phyloP scores from a whole-genome alignment of 2,329 filamentous ascomycete species.

The Aspergillus sp. region DNA sequence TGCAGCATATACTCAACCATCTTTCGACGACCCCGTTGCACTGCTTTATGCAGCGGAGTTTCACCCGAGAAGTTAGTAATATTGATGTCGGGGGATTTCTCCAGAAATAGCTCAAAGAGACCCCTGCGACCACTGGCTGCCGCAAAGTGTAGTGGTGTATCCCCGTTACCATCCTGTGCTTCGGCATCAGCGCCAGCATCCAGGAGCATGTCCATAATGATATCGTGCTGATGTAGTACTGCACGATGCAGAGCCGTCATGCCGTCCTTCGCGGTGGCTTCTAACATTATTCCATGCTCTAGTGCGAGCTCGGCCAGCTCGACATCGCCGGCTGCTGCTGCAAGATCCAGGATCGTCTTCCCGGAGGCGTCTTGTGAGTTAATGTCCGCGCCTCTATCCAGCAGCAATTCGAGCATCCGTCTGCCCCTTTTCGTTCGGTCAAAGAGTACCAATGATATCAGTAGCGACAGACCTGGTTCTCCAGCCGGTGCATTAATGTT shows the following conservation, averaged over 20 bases:
- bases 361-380: constrained; percentile 23
- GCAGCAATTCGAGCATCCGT: constrained; percentile 22
- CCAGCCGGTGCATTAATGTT: constrained; percentile 24
- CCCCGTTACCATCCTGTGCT: constrained; percentile 27
- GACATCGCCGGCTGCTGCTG: constrained; percentile 20
- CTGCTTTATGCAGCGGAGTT: constrained; percentile 32
- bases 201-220: constrained; percentile 28
- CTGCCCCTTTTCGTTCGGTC: constrained; percentile 22
- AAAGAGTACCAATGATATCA: constrained; percentile 21
- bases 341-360: constrained; percentile 23
- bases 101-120: constrained; percentile 25
- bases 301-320: constrained; percentile 20
- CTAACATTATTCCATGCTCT: constrained; percentile 17
- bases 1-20: constrained; percentile 31
- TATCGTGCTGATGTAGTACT: constrained; percentile 24
- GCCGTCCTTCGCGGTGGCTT: constrained; percentile 20
- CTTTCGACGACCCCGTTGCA: constrained; percentile 28
- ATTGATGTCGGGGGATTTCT: constrained; percentile 27
- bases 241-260: constrained; percentile 26
- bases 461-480: constrained; percentile 19
- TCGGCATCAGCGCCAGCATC: constrained; percentile 26
- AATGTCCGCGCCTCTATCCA: constrained; percentile 27
- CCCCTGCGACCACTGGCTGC: constrained; percentile 18
- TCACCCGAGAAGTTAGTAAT: constrained; percentile 28
- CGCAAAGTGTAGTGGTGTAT: constrained; percentile 28